Base-by-base conservation (phyloP, 306 rosid species). In the Luffa acutangula region DNA sequence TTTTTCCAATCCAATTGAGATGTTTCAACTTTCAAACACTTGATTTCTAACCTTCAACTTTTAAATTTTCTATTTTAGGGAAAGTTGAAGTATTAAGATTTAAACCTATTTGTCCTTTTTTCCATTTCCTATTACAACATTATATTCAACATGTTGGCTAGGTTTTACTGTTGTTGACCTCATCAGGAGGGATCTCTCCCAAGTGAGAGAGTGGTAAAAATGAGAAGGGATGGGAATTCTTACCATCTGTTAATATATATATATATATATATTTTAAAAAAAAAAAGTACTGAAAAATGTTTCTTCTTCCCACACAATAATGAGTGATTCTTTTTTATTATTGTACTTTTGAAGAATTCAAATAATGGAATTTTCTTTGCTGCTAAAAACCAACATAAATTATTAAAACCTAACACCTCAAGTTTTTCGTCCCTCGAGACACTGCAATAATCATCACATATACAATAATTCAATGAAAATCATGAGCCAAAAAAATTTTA, bases 271-370 rank as follows among this genome's bases (percentile, higher is more conserved):
- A n/a, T 4, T 0, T 4, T 3, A 31, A 18, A 42, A 41, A 67
- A 66, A 66, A 2, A 45, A 21, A 7, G 77, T 25, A 46, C 58
- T 25, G 77, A 14, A 72, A 46, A 31, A 20, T 72, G 36, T 72
- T 71, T 72, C 21, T 72, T 48, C 58, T 72, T 72, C 42, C 58
- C n/a, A 72, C 77, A 48, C 57, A 72, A 46, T 72, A 45, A 72
- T 72, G 77, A 72, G 77, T 25, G 77, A 72, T 72, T 45, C 41
- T 72, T 72, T 65, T 70, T 20, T 48, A 72, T 72, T 46, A 48
- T 72, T 72, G 58, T 72, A 72, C 77, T 72, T 72, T 72, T 72
- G 77, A 72, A 72, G 77, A 72, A 72, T 48, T 11, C 75, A 69
- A 72, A 72, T 48, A 72, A 72, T 72, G 58, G 21, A 25, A 46